These are phyloP conservation scores for Pleurotus citrinopileatus DNA, from an alignment of 768 basidiomycete genomes.

Conservation along the genomic window DNA sequence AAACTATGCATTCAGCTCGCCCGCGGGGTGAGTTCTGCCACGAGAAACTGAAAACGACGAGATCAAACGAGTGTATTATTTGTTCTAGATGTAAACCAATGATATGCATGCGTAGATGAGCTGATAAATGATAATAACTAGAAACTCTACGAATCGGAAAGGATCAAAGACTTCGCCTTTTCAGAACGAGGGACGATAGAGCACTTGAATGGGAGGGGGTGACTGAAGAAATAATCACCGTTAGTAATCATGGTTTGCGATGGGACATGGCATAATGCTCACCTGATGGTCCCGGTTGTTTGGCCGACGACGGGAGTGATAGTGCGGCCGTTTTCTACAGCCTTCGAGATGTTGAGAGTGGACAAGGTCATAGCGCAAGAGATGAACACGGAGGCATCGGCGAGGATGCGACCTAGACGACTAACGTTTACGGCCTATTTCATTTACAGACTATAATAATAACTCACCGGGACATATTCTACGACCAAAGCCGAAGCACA, in stretches of 20 bases:
- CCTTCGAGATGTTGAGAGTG: conserved; percentile 30
- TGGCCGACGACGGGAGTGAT: conserved; percentile 31
- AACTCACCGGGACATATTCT: conserved; percentile 16
- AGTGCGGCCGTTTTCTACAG: conserved; percentile 17
- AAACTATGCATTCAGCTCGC: no score
- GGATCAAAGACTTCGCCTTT: conserved; percentile 5
- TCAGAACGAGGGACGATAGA: conserved; percentile 12
- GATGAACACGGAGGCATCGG: conserved; percentile 32
- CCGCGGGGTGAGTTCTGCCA: no score
- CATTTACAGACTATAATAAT: background rate
- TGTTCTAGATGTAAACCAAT: background rate
- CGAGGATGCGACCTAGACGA: conserved; percentile 26
- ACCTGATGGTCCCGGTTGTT: conserved; percentile 34
- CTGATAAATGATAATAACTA: background rate
- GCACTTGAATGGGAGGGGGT: conserved; percentile 16
- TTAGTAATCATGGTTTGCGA: background rate
- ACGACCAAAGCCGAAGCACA: conserved; percentile 24
- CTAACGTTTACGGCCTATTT: background rate
- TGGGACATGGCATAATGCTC: background rate
- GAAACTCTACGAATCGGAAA: background rate
- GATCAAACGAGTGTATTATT: no score
- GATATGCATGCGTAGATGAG: background rate
- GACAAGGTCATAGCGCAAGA: conserved; percentile 31
- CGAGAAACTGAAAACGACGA: no score
- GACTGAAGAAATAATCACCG: conserved; percentile 8